phyloP scores from a whole-genome alignment of 768 basidiomycete species.

The Tephrocybe rancida region DNA sequence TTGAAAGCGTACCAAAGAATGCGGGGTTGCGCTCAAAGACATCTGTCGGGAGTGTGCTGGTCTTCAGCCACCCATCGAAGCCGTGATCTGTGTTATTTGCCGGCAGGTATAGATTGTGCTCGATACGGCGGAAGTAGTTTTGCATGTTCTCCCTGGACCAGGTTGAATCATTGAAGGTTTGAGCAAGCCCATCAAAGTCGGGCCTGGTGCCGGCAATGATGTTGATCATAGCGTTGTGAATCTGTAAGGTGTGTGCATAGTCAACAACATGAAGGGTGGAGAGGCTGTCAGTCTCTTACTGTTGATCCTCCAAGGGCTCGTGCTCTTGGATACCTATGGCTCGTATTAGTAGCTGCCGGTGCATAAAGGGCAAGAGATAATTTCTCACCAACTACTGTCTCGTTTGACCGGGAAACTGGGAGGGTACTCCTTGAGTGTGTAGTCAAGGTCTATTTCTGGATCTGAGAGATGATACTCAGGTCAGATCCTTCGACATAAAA shows the following conservation, averaged over 20 bases:
- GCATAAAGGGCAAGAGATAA: not conserved
- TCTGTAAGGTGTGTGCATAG: conserved; percentile 15
- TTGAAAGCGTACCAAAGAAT: conserved; percentile 21
- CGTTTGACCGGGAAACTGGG: conserved; percentile 23
- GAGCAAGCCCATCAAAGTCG: conserved; percentile 27
- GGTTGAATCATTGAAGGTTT: conserved; percentile 23
- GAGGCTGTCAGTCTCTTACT: conserved; percentile 8
- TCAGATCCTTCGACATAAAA: not conserved
- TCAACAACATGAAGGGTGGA: not conserved
- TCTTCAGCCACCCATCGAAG: conserved; percentile 30
- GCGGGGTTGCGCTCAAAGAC: conserved; percentile 18
- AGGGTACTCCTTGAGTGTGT: conserved; percentile 29
- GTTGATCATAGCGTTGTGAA: conserved; percentile 31
- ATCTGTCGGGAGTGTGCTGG: conserved; percentile 22
- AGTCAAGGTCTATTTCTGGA: conserved; percentile 26
- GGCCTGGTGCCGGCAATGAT: conserved; percentile 23
- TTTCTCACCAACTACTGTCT: conserved; percentile 21
- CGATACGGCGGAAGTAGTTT: conserved; percentile 29
- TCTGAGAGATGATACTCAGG: conserved; percentile 16
- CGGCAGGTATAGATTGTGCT: conserved; percentile 23
- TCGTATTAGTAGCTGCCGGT: not conserved
- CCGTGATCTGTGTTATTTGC: conserved; percentile 25
- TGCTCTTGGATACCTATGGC: conserved; percentile 29
- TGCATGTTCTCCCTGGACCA: conserved; percentile 33
- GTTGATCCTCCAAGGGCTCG: conserved; percentile 32